Base-by-base conservation (phyloP, 257 asterid genomes). In the Dorcoceras hygrometricum region DNA sequence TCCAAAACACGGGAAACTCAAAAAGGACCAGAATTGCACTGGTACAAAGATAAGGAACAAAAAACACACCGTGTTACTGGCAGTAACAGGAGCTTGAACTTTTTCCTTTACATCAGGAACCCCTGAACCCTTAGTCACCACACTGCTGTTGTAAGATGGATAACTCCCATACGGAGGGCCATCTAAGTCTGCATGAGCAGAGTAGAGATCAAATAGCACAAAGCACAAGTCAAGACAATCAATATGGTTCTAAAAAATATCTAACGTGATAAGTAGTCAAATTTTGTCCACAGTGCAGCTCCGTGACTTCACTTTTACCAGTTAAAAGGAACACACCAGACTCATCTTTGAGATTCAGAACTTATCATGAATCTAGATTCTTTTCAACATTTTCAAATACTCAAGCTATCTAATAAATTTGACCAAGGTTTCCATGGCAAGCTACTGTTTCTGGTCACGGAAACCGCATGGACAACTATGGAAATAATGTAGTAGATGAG, bases 81-180 rank as follows among this genome's bases (percentile, higher is more conserved):
- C 11, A 32, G 39, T 32, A 32, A 32, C 39, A 32, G 39, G 39
- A 32, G 39, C 39, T 32, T 32, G 39, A 32, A 32, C 39, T 32
- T 72, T 77, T 72, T 81, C 77, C 68, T 74, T 58, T 12, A 65
- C 78, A 76, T 58, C 71, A 57, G 87, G 86, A 68, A 32, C 73
- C 78, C 70, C 71, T 43, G 31, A 46, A 48, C 75, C 66, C 71
- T 25, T 78, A 48, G 73, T 62, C 29, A 53, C 58, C 56, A 46
- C 64, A 59, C 50, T 73, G 50, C 57, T 74, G 57, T 57, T 55
- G 60, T 23, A 56, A 54, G 82, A 64, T 54, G 76, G 77, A 67
- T 66, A 25, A 71, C 62, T 61, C 34, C 16, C 74, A 46, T 29
- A 67, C 34, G 73, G 75, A 60, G 79, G 62, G 26, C 51, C 76